Evolutionary conservation across 306 rosid genomes (phyloP).

Genomic region (Corylus americana): DNA sequence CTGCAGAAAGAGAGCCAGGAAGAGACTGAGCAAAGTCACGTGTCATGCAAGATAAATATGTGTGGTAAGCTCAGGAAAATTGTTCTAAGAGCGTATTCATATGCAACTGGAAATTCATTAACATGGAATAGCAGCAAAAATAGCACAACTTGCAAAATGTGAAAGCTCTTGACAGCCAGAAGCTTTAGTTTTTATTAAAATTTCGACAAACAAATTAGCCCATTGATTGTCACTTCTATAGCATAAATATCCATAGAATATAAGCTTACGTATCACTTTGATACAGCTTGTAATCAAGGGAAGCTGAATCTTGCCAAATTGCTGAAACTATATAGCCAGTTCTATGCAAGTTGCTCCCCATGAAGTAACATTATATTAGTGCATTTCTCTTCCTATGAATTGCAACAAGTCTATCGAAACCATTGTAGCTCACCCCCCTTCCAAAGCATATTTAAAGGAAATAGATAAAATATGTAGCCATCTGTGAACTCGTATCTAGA

Average conservation of each 20-base stretch:
- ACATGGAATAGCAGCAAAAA: slow-evolving; percentile 4
- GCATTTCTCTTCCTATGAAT: slow-evolving; percentile 4
- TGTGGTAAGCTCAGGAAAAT: neutral
- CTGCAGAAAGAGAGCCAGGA: slow-evolving; percentile 38
- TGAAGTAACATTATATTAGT: neutral
- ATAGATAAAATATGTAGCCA: neutral
- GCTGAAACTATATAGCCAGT: neutral
- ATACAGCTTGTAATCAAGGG: neutral
- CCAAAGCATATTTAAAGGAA: neutral
- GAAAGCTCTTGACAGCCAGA: neutral
- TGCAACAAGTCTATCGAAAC: slow-evolving; percentile 1
- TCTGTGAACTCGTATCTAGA: neutral
- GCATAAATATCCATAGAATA: neutral
- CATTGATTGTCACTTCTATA: neutral
- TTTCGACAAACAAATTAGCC: neutral
- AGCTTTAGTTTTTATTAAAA: neutral
- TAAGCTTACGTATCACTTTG: neutral
- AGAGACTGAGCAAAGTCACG: slow-evolving; percentile 25
- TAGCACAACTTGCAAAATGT: neutral
- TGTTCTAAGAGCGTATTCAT: neutral
- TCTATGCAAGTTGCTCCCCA: neutral
- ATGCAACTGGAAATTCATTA: slow-evolving; percentile 8
- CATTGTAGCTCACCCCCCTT: neutral
- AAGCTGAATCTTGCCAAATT: slow-evolving; percentile 15
- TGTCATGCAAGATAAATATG: slow-evolving; percentile 24